Percentiles rank a stretch among this genome's conserved stretches.
Evolutionary conservation across 2,329 filamentous ascomycete species (phyloP).

Genomic region (Scopulariopsis brevicaulis): DNA sequence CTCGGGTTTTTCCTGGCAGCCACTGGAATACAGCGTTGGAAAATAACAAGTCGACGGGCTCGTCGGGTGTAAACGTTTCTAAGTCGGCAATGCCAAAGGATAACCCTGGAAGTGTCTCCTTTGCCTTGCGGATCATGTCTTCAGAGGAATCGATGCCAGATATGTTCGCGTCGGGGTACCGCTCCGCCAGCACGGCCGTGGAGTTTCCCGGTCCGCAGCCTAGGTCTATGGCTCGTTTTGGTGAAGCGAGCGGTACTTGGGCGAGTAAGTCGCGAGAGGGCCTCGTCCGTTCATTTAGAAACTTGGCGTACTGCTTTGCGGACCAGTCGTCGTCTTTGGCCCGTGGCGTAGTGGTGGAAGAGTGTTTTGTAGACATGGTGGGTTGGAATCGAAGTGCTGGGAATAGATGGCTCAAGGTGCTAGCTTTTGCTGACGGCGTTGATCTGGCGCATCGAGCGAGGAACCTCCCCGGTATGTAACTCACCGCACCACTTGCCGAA

Average conservation of each 20-base stretch:
- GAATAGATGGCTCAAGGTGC: neutral
- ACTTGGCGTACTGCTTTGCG: conserved; percentile 45
- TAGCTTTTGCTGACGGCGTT: neutral
- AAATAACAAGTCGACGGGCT: conserved; percentile 32
- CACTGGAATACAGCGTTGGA: conserved; percentile 50
- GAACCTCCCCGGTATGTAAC: neutral
- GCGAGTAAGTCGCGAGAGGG: conserved; percentile 40
- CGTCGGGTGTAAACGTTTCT: conserved; percentile 20
- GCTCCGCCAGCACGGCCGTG: conserved; percentile 31
- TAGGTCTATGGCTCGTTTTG: conserved; percentile 40
- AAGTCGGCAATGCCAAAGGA: conserved; percentile 36
- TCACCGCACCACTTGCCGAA: neutral
- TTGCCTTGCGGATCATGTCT: conserved; percentile 42
- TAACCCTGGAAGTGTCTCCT: conserved; percentile 22
- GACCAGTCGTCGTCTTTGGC: conserved; percentile 30
- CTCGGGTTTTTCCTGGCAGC: conserved; percentile 29
- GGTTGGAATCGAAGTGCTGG: neutral
- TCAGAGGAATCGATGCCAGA: conserved; percentile 42
- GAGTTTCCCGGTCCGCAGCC: conserved; percentile 52
- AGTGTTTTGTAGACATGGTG: neutral
- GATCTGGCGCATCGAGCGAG: neutral
- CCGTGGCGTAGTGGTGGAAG: neutral
- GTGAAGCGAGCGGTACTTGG: conserved; percentile 25
- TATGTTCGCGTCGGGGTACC: conserved; percentile 34
- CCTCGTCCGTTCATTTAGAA: conserved; percentile 37